Conservation (phyloP, 2,329 filamentous ascomycete genomes). For the Botrytis deweyae region DNA sequence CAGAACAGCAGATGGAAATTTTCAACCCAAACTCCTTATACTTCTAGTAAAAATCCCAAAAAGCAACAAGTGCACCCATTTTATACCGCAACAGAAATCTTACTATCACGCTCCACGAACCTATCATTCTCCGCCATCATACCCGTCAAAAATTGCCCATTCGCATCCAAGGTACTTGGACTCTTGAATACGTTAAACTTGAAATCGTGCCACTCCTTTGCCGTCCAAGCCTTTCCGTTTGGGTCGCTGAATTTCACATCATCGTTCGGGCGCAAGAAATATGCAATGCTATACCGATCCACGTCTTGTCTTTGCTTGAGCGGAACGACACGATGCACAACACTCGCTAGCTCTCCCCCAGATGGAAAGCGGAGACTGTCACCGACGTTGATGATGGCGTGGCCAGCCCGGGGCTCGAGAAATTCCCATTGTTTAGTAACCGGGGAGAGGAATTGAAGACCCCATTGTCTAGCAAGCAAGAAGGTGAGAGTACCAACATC, state of each 20-base stretch:
- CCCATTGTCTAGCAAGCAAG: not conserved
- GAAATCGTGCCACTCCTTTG: not conserved
- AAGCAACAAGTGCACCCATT: not conserved
- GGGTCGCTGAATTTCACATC: not conserved
- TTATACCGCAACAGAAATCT: not conserved
- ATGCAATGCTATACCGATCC: not conserved
- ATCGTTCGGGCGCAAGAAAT: not conserved
- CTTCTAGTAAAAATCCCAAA: not conserved
- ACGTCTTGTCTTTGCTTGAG: not conserved
- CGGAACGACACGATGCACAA: not conserved
- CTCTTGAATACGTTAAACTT: not conserved
- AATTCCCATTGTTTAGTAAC: not conserved
- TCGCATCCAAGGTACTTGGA: not conserved
- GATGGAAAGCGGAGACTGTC: not conserved
- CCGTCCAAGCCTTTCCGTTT: not conserved
- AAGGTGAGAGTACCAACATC: not conserved
- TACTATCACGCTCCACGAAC: not conserved
- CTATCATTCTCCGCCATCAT: not conserved
- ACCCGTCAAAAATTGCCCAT: not conserved
- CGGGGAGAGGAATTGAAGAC: not conserved
- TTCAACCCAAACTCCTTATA: not conserved
- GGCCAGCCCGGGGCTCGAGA: not conserved
- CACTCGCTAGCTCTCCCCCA: not conserved
- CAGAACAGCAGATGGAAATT: not conserved
- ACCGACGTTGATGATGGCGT: not conserved